Base-by-base conservation (phyloP, 1,284 basidiomycete species). In the Puccinia coronata region DNA sequence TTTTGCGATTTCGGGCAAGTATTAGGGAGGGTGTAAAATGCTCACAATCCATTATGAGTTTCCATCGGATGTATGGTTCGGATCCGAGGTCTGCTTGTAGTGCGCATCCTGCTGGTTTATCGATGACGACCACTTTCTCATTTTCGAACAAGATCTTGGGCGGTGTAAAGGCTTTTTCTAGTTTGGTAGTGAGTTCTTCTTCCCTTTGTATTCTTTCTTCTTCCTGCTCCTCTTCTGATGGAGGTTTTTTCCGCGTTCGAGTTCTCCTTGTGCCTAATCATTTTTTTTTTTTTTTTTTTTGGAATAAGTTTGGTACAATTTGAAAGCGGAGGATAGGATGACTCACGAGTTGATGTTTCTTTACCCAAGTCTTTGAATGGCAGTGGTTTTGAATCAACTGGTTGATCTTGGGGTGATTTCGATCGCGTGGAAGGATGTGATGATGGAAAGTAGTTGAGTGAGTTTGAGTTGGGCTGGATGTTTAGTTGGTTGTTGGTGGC, bases 61-160 rank as follows among this genome's bases (percentile, higher is more conserved):
- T 75, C 73, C 73, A 75, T 25, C 73, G 31, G 23, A 75, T 61
- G 36, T 41, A 75, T 20, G 73, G 25, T 28, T 75, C 73, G 6
- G 51, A 39, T 59, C 57, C 57, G 16, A 18, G 53, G 25, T 75
- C 53, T 23, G 73, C 73, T 41, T 75, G 73, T n/a, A 75, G 57
- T n/a, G 73, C 73, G 36, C 73, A 75, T 41, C 73, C 73, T 61
- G 73, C 53, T 34, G 73, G 73, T 61, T 75, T 75, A 49, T 75
- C 57, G 51, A 75, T 75, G 34, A 75, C 73, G 1, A 75, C 41
- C 36, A 75, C 73, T 43, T 75, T 75, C 28, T 75, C 53, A 61
- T 75, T 59, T 31, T 75, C 73, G 25, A 39, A 75, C 31, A 75
- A 31, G 47, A 75, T 61, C 57, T 75, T 39, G 41, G 73, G 73